Conservation (phyloP, 108 stramenopile genomes). For the Cyclostephanos invisitatus region DNA sequence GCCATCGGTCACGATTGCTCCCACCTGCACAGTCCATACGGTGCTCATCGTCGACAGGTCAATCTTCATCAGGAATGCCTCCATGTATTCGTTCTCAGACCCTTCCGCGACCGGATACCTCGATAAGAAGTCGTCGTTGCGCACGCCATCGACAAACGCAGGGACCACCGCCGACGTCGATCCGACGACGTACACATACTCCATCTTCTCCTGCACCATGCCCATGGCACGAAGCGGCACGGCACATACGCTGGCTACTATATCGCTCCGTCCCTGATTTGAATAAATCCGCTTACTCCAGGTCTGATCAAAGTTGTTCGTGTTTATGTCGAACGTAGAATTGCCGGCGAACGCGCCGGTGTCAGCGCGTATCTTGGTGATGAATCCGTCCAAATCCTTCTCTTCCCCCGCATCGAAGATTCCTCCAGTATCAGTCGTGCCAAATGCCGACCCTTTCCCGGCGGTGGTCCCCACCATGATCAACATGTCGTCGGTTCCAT, state of each 20-base stretch:
- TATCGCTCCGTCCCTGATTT: constrained; percentile 28
- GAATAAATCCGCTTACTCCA: constrained; percentile 30
- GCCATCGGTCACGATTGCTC: constrained; percentile 22
- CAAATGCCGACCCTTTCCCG: constrained; percentile 43
- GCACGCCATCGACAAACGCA: constrained; percentile 7
- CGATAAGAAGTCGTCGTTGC: constrained; percentile 22
- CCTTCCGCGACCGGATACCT: constrained; percentile 18
- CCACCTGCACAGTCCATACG: constrained; percentile 56
- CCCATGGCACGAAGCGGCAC: constrained; percentile 28
- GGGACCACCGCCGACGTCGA: constrained; percentile 43
- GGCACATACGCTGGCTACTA: constrained; percentile 41
- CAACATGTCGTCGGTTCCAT: constrained; percentile 30
- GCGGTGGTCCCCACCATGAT: constrained; percentile 49
- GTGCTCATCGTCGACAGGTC: constrained; percentile 49
- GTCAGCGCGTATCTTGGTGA: constrained; percentile 46
- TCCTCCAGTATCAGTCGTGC: constrained; percentile 16
- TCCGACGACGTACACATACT: constrained; percentile 54
- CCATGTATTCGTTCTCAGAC: constrained; percentile 26
- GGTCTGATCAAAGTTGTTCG: constrained; percentile 29
- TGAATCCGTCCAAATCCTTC: constrained; percentile 51
- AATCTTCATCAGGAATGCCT: constrained; percentile 57
- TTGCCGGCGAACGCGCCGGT: constrained; percentile 36
- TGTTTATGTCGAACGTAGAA: constrained; percentile 27
- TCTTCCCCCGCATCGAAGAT: constrained; percentile 1
- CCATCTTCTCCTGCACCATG: constrained; percentile 19